phyloP scores from a whole-genome alignment of 768 basidiomycete genomes.

The Serendipita sp. region DNA sequence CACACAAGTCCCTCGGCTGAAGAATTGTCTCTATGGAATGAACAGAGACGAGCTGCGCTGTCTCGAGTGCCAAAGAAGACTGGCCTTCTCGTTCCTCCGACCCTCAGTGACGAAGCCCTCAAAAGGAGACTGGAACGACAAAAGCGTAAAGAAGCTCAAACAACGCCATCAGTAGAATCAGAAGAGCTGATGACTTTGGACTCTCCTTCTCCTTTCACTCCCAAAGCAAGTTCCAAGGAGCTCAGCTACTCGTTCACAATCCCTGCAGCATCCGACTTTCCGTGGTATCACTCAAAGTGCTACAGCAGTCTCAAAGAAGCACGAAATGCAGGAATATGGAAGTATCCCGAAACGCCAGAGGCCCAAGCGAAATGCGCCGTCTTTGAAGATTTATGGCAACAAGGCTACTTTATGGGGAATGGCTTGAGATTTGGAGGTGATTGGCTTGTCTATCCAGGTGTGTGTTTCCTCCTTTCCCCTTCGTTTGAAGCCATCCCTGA shows the following conservation, averaged over 20 bases:
- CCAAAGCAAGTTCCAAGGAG: not conserved
- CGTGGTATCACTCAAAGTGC: slow-evolving; percentile 46
- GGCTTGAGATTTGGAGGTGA: slow-evolving; percentile 94
- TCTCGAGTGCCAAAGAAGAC: not conserved
- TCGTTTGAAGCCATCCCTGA: not conserved
- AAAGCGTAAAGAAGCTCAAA: slow-evolving; percentile 17
- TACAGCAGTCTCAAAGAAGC: slow-evolving; percentile 47
- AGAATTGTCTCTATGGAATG: slow-evolving; percentile 39
- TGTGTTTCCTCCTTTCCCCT: slow-evolving; percentile 13
- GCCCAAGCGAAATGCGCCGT: slow-evolving; percentile 68
- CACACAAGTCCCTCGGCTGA: slow-evolving; percentile 32
- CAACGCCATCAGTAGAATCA: not conserved
- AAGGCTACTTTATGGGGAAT: slow-evolving; percentile 74
- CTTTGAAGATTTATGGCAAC: slow-evolving; percentile 65
- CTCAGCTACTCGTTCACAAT: slow-evolving; percentile 25
- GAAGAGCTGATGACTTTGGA: not conserved
- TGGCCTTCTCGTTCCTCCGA: not conserved
- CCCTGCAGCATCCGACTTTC: slow-evolving; percentile 45
- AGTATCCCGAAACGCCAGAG: slow-evolving; percentile 44
- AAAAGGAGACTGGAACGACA: slow-evolving; percentile 60
- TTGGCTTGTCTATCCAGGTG: slow-evolving; percentile 91
- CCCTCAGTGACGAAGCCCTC: slow-evolving; percentile 14
- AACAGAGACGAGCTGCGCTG: slow-evolving; percentile 20
- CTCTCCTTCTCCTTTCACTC: not conserved
- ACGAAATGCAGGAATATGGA: slow-evolving; percentile 55